A percentile compares a stretch with the other conserved stretches of the same genome.
Evolutionary conservation across 176 grass and related monocot genomes (phyloP).

Genomic region (Metroxylon sagu): DNA sequence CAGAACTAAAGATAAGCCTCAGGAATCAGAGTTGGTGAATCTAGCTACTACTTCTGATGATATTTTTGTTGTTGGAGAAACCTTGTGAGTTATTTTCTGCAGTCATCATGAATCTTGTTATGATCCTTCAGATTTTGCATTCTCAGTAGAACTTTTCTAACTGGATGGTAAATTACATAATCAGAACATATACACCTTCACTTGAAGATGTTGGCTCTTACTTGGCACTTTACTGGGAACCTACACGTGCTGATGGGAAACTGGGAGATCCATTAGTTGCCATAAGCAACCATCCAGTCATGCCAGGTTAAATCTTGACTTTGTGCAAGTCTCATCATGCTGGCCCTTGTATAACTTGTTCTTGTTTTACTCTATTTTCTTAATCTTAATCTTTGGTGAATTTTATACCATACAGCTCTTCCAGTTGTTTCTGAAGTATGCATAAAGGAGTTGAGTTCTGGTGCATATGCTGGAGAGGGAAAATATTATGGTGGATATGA

Average conservation of each 20-base stretch:
- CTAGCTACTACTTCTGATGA: constrained; percentile 37
- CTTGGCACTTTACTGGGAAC: constrained; percentile 71
- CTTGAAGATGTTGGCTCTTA: constrained; percentile 79
- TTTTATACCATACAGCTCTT: constrained; percentile 40
- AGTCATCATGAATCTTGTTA: no score
- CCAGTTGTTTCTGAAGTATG: constrained; percentile 79
- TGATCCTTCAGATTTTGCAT: neutral
- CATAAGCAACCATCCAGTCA: constrained; percentile 57
- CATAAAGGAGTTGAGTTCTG: constrained; percentile 47
- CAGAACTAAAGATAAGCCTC: constrained; percentile 47
- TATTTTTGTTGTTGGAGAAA: constrained; percentile 48
- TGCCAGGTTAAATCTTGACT: constrained; percentile 55
- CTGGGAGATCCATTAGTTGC: constrained; percentile 49
- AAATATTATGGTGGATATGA: constrained; percentile 97
- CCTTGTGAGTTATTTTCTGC: constrained; percentile 43
- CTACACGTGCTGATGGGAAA: constrained; percentile 79
- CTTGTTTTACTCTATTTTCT: no score
- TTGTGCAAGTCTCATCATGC: no score
- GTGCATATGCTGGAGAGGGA: constrained; percentile 52
- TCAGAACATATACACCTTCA: constrained; percentile 70
- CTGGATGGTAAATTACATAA: constrained; percentile 28
- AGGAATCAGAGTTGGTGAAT: constrained; percentile 41
- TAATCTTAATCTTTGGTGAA: no score
- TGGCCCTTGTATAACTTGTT: no score
- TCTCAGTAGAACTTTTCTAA: constrained; percentile 5